Evolutionary conservation across 2,329 filamentous ascomycete genomes (phyloP).

Genomic region (Clonostachys chloroleuca): DNA sequence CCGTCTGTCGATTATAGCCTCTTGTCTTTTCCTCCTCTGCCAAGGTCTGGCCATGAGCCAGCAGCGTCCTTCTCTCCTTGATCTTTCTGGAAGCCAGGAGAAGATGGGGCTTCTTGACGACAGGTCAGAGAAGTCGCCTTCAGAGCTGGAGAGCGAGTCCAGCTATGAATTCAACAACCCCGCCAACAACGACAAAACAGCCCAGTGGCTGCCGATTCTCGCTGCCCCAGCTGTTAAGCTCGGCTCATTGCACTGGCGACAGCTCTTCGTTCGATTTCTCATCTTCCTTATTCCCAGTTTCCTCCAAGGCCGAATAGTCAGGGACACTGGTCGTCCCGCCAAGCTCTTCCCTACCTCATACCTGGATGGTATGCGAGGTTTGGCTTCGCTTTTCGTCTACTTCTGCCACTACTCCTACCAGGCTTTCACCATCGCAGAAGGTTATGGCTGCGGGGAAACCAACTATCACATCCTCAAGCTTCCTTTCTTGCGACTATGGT

Average conservation of each 20-base stretch:
- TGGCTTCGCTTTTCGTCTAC: conserved; percentile 51
- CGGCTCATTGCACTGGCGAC: conserved; percentile 25
- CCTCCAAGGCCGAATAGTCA: conserved; percentile 35
- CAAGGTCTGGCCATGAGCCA: conserved; percentile 2
- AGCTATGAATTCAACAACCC: conserved; percentile 24
- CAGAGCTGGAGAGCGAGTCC: conserved; percentile 37
- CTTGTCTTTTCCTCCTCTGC: neutral
- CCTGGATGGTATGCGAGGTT: conserved; percentile 52
- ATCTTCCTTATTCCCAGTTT: conserved; percentile 51
- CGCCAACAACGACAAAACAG: conserved; percentile 22
- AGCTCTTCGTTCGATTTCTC: conserved; percentile 27
- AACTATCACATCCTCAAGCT: conserved; percentile 45
- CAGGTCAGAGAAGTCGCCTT: conserved; percentile 31
- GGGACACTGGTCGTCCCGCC: conserved; percentile 31
- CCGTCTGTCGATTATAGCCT: neutral
- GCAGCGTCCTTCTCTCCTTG: neutral
- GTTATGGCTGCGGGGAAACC: conserved; percentile 37
- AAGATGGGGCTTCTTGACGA: conserved; percentile 38
- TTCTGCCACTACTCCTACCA: conserved; percentile 54
- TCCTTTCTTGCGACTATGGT: conserved; percentile 48
- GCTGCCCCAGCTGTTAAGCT: conserved; percentile 18
- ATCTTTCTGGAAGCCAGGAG: conserved; percentile 29
- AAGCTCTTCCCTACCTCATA: conserved; percentile 49
- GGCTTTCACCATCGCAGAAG: conserved; percentile 43
- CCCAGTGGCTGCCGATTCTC: conserved; percentile 22